Evolutionary conservation across 495 filamentous ascomycete genomes (phyloP).

Genomic region (Aspergillus steynii): DNA sequence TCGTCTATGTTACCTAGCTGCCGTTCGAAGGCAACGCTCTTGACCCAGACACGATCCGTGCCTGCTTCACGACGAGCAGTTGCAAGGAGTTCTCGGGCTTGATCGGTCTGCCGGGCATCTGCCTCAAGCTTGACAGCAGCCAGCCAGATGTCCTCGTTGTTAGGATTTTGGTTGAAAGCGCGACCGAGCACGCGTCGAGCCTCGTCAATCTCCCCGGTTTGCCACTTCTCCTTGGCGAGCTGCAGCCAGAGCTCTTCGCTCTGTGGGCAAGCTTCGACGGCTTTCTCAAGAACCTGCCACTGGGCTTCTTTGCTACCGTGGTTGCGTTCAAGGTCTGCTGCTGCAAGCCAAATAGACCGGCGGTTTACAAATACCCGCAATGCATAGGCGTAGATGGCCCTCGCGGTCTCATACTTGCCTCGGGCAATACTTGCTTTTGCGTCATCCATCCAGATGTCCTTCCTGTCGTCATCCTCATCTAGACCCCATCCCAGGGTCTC

Average conservation of each 20-base stretch:
- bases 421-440: constrained; percentile 74
- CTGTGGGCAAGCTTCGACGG: constrained; percentile 87
- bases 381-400: constrained; percentile 91
- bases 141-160: constrained; percentile 97
- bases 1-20: constrained; percentile 75
- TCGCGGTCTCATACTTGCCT: constrained; percentile 82
- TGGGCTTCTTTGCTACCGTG: constrained; percentile 84
- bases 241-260: constrained; percentile 94
- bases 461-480: constrained; percentile 95
- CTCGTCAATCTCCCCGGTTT: constrained; percentile 79
- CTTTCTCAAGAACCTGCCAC: constrained; percentile 84
- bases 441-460: constrained; percentile 93
- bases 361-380: constrained; percentile 83
- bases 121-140: constrained; percentile 94
- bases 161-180: constrained; percentile 90
- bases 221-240: constrained; percentile 91
- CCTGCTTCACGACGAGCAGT: constrained; percentile 82
- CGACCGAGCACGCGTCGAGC: constrained; percentile 78
- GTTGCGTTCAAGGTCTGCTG: constrained; percentile 86
- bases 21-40: constrained; percentile 87
- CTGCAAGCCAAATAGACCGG: constrained; percentile 81
- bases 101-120: constrained; percentile 74
- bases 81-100: constrained; percentile 76
- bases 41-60: constrained; percentile 96
- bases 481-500: constrained; percentile 92